Evolutionary conservation across 805 yeast species (phyloP).

Genomic region (Kodamaea leandrae): DNA sequence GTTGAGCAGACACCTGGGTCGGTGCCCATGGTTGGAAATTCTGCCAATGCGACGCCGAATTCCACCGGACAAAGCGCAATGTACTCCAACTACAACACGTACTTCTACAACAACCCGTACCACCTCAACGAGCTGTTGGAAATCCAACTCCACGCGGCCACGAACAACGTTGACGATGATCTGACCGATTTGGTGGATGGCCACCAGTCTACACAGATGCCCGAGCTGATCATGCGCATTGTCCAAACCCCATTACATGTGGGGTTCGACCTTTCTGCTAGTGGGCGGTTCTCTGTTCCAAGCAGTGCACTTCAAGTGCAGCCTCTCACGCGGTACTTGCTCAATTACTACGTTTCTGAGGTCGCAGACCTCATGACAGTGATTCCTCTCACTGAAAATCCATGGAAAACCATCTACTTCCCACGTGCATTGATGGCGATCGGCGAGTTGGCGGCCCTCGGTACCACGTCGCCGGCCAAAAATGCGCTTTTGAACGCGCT

Average conservation of each 20-base stretch:
- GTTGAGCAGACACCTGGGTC: slow-evolving; percentile 12
- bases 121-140: slow-evolving; percentile 36
- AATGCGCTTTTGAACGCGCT: slow-evolving; percentile 76
- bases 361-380: slow-evolving; percentile 82
- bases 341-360: slow-evolving; percentile 68
- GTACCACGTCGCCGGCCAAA: slow-evolving; percentile 71
- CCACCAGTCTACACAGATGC: slow-evolving; percentile 44
- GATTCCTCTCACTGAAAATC: slow-evolving; percentile 68
- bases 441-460: slow-evolving; percentile 75
- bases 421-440: slow-evolving; percentile 80
- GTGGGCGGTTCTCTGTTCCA: slow-evolving; percentile 41
- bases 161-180: slow-evolving; percentile 22
- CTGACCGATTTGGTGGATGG: slow-evolving; percentile 33
- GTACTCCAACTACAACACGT: slow-evolving; percentile 39
- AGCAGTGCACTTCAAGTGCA: slow-evolving; percentile 60
- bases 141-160: slow-evolving; percentile 43
- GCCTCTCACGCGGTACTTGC: slow-evolving; percentile 68
- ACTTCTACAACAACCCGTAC: slow-evolving; percentile 40
- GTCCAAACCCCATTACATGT: slow-evolving; percentile 38
- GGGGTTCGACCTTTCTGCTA: slow-evolving; percentile 36
- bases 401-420: slow-evolving; percentile 85
- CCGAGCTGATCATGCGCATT: slow-evolving; percentile 52
- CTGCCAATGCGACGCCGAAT: slow-evolving; percentile 13
- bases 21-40: slow-evolving; percentile 12
- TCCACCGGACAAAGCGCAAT: slow-evolving; percentile 36